Evolutionary conservation across 2,329 filamentous ascomycete species (phyloP), one percentile per base, ranked within the genome.

Genomic region (Apiospora hydei): DNA sequence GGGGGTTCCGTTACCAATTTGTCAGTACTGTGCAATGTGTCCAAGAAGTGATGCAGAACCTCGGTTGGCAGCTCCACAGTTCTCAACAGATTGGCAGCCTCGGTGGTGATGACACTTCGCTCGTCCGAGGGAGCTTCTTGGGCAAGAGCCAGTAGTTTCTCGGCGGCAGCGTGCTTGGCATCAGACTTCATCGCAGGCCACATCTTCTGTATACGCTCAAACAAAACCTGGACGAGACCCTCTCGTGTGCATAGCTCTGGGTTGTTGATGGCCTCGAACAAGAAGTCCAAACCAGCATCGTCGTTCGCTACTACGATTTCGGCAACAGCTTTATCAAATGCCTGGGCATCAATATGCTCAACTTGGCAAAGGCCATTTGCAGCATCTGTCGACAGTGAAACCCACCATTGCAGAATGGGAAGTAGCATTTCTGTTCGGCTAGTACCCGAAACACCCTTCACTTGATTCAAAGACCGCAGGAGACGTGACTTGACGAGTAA

Each of bases 391-490:
- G 83, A 82, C 30, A 93, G 80, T 11, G 83, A 81, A 38, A 90
- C 86, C 94, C 94, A 97, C 78, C 87, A 86, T 71, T 89, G 86
- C 44, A 98, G 85, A 4, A 92, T 82, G 0, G 95, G 94, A n/a
- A 96, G 83, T n/a, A 98, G 84, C 30, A 93, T 86, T 75, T 93
- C 91, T 1, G 91, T 93, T 71, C 94, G 91, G 14, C 92, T 90
- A 38, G 88, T 90, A 8, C 85, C 84, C n/a, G 90, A 91, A 4
- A 94, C 91, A 69, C 90, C 88, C 78, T 94, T 94, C 69, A 95
- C 86, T 70, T 90, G 88, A 77, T 93, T 93, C 44, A 98, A 84
- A 4, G 93, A 85, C 47, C 87, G 87, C n/a, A 98, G 85, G 11
- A 98, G 83, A 51, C 89, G 87, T 30, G 92, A 81, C 80, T 97